A percentile compares a stretch with the other conserved stretches of the same genome.
Evolutionary conservation across 2,329 filamentous ascomycete genomes (phyloP).

Genomic region (Coniochaeta sp.): DNA sequence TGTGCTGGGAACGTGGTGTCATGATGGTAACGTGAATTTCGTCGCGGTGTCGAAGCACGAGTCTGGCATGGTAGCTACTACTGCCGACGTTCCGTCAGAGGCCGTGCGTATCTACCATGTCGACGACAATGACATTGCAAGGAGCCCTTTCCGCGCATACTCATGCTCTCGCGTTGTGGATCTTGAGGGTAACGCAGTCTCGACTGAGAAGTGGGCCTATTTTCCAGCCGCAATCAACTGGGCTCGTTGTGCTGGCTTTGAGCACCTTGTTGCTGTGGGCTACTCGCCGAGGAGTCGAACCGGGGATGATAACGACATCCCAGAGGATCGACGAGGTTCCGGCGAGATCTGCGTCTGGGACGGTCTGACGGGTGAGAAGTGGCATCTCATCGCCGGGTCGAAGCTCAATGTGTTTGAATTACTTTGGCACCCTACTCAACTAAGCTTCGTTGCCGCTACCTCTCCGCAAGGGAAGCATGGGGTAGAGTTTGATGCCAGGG

Average conservation of each 20-base stretch:
- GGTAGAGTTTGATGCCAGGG: conserved; percentile 30
- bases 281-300: conserved; percentile 53
- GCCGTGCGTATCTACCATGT: conserved; percentile 53
- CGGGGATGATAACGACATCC: conserved; percentile 49
- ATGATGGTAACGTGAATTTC: conserved; percentile 55
- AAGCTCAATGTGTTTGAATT: conserved; percentile 59
- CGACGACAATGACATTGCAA: conserved; percentile 24
- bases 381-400: conserved; percentile 42
- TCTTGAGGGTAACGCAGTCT: conserved; percentile 19
- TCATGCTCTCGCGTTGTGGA: conserved; percentile 31
- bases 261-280: conserved; percentile 51
- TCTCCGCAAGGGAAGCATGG: conserved; percentile 36
- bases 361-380: conserved; percentile 30
- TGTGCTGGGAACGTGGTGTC: conserved; percentile 43
- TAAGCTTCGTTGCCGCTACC: conserved; percentile 50
- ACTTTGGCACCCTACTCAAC: conserved; percentile 50
- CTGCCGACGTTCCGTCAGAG: conserved; percentile 44
- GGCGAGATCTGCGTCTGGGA: conserved; percentile 58
- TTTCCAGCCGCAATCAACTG: conserved; percentile 58
- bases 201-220: conserved; percentile 50
- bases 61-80: conserved; percentile 48
- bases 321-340: conserved; percentile 47
- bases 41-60: conserved; percentile 45
- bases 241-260: conserved; percentile 38
- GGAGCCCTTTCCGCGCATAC: conserved; percentile 28